Evolutionary conservation across 441 rosid species (phyloP), one percentile per base, ranked within the genome.

Genomic region (Populus hybrid): DNA sequence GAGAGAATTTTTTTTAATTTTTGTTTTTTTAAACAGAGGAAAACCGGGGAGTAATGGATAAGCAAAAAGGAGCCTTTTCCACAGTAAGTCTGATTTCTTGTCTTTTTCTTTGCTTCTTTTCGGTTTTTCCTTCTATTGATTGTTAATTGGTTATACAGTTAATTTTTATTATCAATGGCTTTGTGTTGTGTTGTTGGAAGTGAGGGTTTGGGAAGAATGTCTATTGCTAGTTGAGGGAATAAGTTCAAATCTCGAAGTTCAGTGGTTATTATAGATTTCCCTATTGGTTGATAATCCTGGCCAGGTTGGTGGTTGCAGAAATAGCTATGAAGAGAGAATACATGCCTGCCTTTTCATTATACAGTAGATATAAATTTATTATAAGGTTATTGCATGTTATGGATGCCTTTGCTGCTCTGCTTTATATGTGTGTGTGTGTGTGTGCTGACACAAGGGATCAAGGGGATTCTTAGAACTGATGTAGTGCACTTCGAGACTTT

Each of bases 81-180:
- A 59, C 74, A n/a, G 93, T 90, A 87, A 82, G 90, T 82, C 70
- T 83, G 56, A 69, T 20, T 61, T 31, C 36, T 24, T n/a, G 12
- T 65, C 31, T 21, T 74, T 75, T n/a, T 38, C n/a, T 64, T 40
- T 66, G 4, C 28, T 28, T 33, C 29, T 12, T 3, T 64, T 2
- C 31, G n/a, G 7, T 10, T 16, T 33, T 24, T 4, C 36, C 38
- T n/a, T 69, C 10, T 16, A 4, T 24, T 6, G 4, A 68, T 33
- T 21, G 38, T 69, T 53, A 24, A 38, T 20, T 11, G 29, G 61
- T 36, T 38, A 20, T 10, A 9, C 4, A 9, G 16, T 20, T 76
- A 18, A 36, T 18, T 69, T 59, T 69, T 21, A 38, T 59, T 26
- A 53, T 76, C 1, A 24, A 38, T 40, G 31, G 59, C 28, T 68